Base-by-base conservation (phyloP, 2,329 filamentous ascomycete species). In the Neopestalotiopsis rosae region DNA sequence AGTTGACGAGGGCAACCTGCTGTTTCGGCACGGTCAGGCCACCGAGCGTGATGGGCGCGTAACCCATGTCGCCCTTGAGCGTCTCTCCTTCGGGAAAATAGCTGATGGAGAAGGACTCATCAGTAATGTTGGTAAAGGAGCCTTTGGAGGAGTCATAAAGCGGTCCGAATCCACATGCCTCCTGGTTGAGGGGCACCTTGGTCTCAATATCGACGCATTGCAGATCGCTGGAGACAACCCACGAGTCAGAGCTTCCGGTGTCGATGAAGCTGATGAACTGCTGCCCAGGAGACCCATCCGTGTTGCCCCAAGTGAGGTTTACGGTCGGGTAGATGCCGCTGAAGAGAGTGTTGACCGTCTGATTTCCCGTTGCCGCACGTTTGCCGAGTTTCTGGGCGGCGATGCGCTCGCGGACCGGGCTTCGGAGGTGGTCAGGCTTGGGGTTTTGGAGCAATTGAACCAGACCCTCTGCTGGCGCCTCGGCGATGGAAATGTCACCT, bases 251-350 rank as follows among this genome's bases (percentile, higher is more conserved):
- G 49, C 67, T 68, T 49, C 67, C 67, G 17, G 67, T 68, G 61
- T 68, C 67, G 59, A 68, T 61, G 66, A 71, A 72, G 67, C 69
- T 72, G 69, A 72, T 69, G 61, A 71, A 71, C 34, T 70, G 64
- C 67, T 74, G 72, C 14, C 66, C 69, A 12, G 68, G 58, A 24
- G 58, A 61, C 9, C 65, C 59, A 32, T 67, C 56, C 4, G 66
- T 67, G 68, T 71, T 71, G 40, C 59, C 70, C 72, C 71, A 73
- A 1, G 71, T 74, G 30, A 73, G 56, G 45, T 74, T 71, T 32
- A 71, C 63, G 24, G 68, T 66, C 6, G 69, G 71, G 58, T 72
- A 73, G 45, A 73, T 66, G 49, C 69, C 72, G 61, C 68, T 70
- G 67, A 67, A 73, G 17, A 73, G 52, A 28, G 70, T 73, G 52